These are phyloP conservation scores for Starmerella sirachaensis DNA, from an alignment of 805 yeast genomes.

Conservation along the genomic window DNA sequence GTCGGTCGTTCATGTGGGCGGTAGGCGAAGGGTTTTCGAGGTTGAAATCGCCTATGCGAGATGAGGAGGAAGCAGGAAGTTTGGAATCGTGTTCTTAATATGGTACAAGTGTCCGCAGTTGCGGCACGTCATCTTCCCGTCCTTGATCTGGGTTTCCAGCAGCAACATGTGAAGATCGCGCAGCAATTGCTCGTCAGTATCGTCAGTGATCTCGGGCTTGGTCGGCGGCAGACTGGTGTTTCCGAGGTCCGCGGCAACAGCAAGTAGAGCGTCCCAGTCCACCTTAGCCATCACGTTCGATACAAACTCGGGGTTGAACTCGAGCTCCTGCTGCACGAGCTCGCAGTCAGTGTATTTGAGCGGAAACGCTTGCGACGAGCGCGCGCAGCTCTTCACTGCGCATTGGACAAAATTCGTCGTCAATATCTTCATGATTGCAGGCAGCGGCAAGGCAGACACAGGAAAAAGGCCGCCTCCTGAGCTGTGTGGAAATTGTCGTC, in stretches of 20 bases:
- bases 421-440: conserved; percentile 80
- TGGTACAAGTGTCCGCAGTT: conserved; percentile 79
- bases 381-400: conserved; percentile 70
- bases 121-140: conserved; percentile 81
- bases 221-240: conserved; percentile 36
- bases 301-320: conserved; percentile 72
- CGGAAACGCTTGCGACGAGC: conserved; percentile 69
- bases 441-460: no score
- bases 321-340: conserved; percentile 63
- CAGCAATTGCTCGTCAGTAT: conserved; percentile 41
- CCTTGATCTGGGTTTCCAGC: conserved; percentile 72
- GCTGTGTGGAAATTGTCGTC: no score
- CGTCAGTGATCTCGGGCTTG: conserved; percentile 30
- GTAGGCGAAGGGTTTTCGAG: no score
- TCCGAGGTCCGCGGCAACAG: conserved; percentile 65
- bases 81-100: conserved; percentile 88
- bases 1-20: no score
- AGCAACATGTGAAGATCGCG: conserved; percentile 66
- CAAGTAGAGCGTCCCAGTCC: conserved; percentile 75
- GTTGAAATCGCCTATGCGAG: conserved; percentile 36
- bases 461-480: no score
- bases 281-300: conserved; percentile 64
- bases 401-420: conserved; percentile 96
- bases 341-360: conserved; percentile 56
- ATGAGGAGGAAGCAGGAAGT: conserved; percentile 89